A percentile compares a stretch with the other conserved stretches of the same genome.
Evolutionary conservation across 139 green algal genomes (phyloP).

Genomic region (Coelastrella sp.): DNA sequence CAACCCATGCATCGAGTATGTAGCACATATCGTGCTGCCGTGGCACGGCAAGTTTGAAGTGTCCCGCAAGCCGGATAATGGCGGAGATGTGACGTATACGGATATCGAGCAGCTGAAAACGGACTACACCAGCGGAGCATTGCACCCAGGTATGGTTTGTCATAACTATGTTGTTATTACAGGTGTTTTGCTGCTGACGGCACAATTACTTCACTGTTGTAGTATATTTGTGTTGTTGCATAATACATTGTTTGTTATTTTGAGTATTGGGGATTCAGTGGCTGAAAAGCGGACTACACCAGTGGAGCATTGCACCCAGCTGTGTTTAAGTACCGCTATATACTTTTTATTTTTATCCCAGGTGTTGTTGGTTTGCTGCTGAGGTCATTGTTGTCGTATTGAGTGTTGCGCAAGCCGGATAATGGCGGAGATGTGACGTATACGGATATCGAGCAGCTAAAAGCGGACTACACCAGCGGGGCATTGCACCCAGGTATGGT

Average conservation of each 20-base stretch:
- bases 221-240: not conserved
- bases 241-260: too few species aligned
- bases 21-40: slow-evolving; percentile 94
- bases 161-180: not conserved
- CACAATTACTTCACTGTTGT: too few species aligned
- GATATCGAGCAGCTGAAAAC: slow-evolving; percentile 78
- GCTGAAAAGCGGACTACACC: slow-evolving; percentile 87
- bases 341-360: too few species aligned
- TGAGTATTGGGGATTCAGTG: too few species aligned
- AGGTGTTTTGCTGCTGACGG: too few species aligned
- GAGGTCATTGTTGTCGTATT: too few species aligned
- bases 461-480: slow-evolving; percentile 86
- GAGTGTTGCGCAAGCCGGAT: slow-evolving; percentile 72
- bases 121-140: slow-evolving; percentile 86
- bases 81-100: slow-evolving; percentile 89
- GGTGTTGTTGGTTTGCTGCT: too few species aligned
- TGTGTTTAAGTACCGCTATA: too few species aligned
- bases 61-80: slow-evolving; percentile 76
- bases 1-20: slow-evolving; percentile 97
- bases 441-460: slow-evolving; percentile 77
- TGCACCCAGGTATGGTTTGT: slow-evolving; percentile 77
- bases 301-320: slow-evolving; percentile 82
- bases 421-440: slow-evolving; percentile 93
- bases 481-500: slow-evolving; percentile 78
- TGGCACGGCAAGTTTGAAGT: slow-evolving; percentile 91